Conservation (phyloP, 2,329 filamentous ascomycete genomes). For the Microdochium trichocladiopsis region DNA sequence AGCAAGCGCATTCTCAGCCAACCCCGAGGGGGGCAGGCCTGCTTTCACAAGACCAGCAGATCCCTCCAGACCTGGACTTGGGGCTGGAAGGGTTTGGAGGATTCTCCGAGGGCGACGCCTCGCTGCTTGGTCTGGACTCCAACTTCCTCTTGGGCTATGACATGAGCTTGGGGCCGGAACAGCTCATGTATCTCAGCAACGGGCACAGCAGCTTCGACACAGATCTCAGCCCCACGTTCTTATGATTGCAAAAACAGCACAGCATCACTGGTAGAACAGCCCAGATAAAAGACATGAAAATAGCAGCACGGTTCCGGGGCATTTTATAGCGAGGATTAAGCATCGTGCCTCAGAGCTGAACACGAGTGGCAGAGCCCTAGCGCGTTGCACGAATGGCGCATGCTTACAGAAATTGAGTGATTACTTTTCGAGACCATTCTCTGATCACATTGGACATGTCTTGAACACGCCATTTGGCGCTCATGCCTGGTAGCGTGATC, state of each 20-base stretch:
- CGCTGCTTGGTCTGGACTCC: slow-evolving; percentile 2
- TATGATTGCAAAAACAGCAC: neutral
- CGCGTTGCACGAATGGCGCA: too few species aligned
- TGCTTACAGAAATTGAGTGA: too few species aligned
- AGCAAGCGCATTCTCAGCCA: neutral
- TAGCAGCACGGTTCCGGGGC: too few species aligned
- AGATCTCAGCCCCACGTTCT: slow-evolving; percentile 8
- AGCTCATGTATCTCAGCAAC: slow-evolving; percentile 6
- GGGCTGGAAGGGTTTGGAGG: slow-evolving; percentile 1
- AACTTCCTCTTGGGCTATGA: slow-evolving; percentile 7
- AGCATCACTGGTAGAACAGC: too few species aligned
- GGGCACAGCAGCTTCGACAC: slow-evolving; percentile 7
- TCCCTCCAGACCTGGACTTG: neutral
- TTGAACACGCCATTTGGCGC: too few species aligned
- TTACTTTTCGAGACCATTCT: too few species aligned
- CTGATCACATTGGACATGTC: too few species aligned
- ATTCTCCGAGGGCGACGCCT: slow-evolving; percentile 2
- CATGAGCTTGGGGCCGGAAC: slow-evolving; percentile 6
- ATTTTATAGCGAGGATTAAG: too few species aligned
- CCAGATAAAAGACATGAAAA: too few species aligned
- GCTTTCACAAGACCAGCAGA: slow-evolving; percentile 1
- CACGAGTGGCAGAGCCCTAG: too few species aligned
- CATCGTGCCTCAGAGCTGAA: too few species aligned
- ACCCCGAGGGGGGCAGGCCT: neutral
- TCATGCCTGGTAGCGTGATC: too few species aligned